Evolutionary conservation across 352 stramenopile species (phyloP).

Genomic region (Pythium rhizo-oryzae): DNA sequence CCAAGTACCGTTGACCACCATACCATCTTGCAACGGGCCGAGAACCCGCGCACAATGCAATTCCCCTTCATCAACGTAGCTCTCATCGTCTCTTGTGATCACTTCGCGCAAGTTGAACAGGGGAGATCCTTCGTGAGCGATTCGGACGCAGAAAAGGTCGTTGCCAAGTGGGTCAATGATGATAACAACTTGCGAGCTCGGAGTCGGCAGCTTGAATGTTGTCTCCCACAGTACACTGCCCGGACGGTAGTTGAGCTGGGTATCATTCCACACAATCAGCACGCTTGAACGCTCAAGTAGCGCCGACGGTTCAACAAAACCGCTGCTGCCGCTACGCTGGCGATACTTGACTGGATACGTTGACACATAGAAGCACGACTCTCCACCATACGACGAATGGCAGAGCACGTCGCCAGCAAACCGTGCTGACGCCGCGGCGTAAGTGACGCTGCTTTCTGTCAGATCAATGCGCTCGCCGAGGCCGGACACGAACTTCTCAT

Average conservation of each 20-base stretch:
- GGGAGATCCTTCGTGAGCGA: conserved; percentile 78
- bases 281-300: conserved; percentile 73
- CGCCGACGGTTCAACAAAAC: conserved; percentile 27
- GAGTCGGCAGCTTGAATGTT: conserved; percentile 72
- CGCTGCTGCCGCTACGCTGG: conserved; percentile 28
- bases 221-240: conserved; percentile 81
- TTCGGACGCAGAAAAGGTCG: conserved; percentile 83
- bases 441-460: conserved; percentile 21
- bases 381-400: conserved; percentile 78
- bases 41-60: conserved; percentile 83
- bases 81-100: conserved; percentile 76
- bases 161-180: conserved; percentile 86
- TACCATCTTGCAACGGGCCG: conserved; percentile 80
- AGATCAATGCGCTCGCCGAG: conserved; percentile 68
- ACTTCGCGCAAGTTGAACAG: conserved; percentile 75
- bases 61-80: conserved; percentile 76
- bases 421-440: conserved; percentile 12
- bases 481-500: conserved; percentile 68
- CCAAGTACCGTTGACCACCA: conserved; percentile 84
- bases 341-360: conserved; percentile 60
- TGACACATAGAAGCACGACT: conserved; percentile 83
- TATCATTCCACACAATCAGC: conserved; percentile 89
- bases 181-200: conserved; percentile 75
- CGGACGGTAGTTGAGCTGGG: conserved; percentile 81
- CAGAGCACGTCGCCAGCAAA: conserved; percentile 44